Conservation (phyloP, 768 basidiomycete genomes). For the Mycena sanguinolenta region DNA sequence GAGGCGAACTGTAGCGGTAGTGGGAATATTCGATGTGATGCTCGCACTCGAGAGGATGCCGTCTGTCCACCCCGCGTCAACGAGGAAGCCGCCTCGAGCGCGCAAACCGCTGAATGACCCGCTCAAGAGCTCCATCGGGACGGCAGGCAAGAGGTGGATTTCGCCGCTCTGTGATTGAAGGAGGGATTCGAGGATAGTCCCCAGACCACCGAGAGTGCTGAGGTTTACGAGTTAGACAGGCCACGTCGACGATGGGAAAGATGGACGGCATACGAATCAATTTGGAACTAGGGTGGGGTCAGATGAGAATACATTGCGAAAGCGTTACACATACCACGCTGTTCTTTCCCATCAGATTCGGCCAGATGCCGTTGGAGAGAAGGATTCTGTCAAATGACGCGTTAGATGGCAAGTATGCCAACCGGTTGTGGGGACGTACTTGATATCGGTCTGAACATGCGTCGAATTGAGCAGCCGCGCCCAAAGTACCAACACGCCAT, state of each 20-base stretch:
- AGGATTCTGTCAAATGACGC: constrained; percentile 4
- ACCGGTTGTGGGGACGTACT: not conserved
- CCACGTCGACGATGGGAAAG: too few relatives aligned
- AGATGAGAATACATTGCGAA: too few relatives aligned
- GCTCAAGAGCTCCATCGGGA: constrained; percentile 21
- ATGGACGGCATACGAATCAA: constrained; percentile 20
- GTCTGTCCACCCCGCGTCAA: constrained; percentile 28
- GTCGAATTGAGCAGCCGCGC: constrained; percentile 28
- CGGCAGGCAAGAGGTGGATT: constrained; percentile 34
- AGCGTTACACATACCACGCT: not conserved
- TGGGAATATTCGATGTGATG: constrained; percentile 9
- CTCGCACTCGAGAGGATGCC: constrained; percentile 21
- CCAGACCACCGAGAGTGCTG: constrained; percentile 16
- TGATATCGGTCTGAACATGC: constrained; percentile 23
- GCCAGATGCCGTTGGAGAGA: constrained; percentile 24
- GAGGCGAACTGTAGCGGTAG: constrained; percentile 3
- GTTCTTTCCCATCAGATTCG: constrained; percentile 27
- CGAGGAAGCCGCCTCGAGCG: constrained; percentile 24
- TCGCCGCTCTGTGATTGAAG: constrained; percentile 35
- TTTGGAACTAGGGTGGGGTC: constrained; percentile 16
- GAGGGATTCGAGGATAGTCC: constrained; percentile 29
- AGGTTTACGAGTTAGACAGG: not conserved
- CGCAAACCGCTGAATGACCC: constrained; percentile 32
- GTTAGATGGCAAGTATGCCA: not conserved
- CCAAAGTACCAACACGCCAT: constrained; percentile 34